phyloP scores from a whole-genome alignment of 257 asterid genomes.

The Haberlea rhodopensis region DNA sequence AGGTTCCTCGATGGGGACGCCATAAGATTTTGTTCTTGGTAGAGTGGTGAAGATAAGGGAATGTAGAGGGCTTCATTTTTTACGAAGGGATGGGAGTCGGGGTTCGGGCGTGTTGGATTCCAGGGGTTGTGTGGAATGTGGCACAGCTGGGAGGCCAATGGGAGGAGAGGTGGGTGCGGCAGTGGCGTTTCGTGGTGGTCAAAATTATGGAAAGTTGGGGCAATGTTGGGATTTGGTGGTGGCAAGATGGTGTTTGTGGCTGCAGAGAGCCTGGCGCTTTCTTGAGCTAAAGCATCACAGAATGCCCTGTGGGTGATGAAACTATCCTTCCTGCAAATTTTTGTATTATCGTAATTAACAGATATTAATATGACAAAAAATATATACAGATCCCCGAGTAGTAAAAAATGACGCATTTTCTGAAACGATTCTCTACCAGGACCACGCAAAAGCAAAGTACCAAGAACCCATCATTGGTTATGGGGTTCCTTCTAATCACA shows the following conservation, averaged over 20 bases:
- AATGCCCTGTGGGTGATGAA: constrained; percentile 85
- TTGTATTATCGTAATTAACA: too few relatives aligned
- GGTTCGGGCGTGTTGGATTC: constrained; percentile 30
- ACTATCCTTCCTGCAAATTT: constrained; percentile 78
- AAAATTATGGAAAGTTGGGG: constrained; percentile 3
- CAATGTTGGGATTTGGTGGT: constrained; percentile 33
- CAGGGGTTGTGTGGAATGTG: constrained; percentile 29
- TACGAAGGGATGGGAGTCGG: constrained; percentile 34
- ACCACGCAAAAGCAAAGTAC: constrained; percentile 32
- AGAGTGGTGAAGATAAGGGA: constrained; percentile 37
- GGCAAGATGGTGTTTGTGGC: constrained; percentile 44
- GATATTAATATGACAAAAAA: too few relatives aligned
- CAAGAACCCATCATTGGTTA: constrained; percentile 37
- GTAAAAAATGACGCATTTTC: too few relatives aligned
- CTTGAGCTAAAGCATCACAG: constrained; percentile 89
- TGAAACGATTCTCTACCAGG: constrained; percentile 23
- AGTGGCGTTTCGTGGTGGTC: background rate
- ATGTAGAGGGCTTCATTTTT: constrained; percentile 42
- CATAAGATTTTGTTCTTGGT: constrained; percentile 30
- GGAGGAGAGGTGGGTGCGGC: constrained; percentile 19
- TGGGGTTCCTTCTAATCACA: constrained; percentile 30
- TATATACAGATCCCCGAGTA: too few relatives aligned
- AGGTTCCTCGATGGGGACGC: constrained; percentile 26
- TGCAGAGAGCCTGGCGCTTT: constrained; percentile 79
- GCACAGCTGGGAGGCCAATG: constrained; percentile 27